Base-by-base conservation (phyloP, 2,329 filamentous ascomycete species). In the Verticillium klebahnii region DNA sequence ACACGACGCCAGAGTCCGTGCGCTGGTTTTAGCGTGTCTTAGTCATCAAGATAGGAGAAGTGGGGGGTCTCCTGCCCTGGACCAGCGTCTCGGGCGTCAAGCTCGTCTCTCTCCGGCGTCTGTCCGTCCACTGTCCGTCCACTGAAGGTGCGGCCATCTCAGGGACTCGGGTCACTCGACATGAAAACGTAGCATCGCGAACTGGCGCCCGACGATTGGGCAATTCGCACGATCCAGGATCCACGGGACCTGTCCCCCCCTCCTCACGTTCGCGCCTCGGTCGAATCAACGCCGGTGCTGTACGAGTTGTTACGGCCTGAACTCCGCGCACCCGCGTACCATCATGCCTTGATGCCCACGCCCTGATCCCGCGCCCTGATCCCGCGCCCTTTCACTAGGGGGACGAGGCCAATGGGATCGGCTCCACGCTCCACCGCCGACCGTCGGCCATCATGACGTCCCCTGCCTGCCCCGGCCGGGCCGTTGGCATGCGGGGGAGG, bases 1-100 rank as follows among this genome's bases (percentile, higher is more conserved):
- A 58, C 57, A 58, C 57, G 57, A 58, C 57, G 57, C 57, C n/a
- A 50, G 36, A 40, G 57, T 40, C 57, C 57, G 57, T 58, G 57
- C 57, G 23, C 19, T 19, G 8, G 19, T 5, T n/a, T 14, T 23
- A 52, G 45, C 19, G n/a, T 7, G 4, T 7, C 57, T 58, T 58
- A 31, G 57, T 58, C 57, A 50, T 40, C 17, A n/a, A 19, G 19
- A 52, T 23, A 52, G 45, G 45, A 52, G 45, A 57, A 57, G 31
- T 52, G 45, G 55, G 55, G 25, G 29, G 25, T 17, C 31, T 19
- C 29, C 29, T 29, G 29, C 29, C 29, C 29, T 29, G 29, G 29
- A 29, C 11, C 23, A 14, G 45, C 45, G 45, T 23, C 12, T 23
- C n/a, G 23, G 11, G 45, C 45, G 45, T 52, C 11, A 23, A 50